Conservation (phyloP, 257 asterid species). For the Salvia hispanica region DNA sequence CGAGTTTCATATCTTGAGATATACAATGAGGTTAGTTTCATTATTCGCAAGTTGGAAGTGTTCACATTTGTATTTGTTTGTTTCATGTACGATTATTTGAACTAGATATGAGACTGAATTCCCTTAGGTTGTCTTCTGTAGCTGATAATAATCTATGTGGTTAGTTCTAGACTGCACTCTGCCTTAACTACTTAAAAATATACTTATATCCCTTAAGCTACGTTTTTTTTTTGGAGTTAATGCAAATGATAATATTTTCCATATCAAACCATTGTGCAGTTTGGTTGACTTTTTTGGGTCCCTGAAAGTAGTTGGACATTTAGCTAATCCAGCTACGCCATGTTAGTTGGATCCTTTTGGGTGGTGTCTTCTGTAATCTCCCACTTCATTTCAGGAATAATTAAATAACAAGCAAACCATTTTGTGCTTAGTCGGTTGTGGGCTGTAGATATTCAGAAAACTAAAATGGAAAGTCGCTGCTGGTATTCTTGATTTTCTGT, state of each 20-base stretch:
- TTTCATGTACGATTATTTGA: background rate
- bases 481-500: background rate
- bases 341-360: background rate
- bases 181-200: slow-evolving; percentile 19
- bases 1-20: slow-evolving; percentile 87
- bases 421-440: background rate
- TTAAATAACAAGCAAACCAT: background rate
- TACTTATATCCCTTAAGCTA: background rate
- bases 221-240: background rate
- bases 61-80: slow-evolving; percentile 26
- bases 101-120: slow-evolving; percentile 18
- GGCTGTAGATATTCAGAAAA: background rate
- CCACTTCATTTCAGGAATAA: background rate
- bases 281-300: background rate
- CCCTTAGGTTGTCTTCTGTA: slow-evolving; percentile 18
- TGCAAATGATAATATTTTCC: background rate
- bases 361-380: background rate
- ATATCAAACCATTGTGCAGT: background rate
- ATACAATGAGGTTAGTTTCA: slow-evolving; percentile 72
- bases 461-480: background rate
- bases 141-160: slow-evolving; percentile 14
- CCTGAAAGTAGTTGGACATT: too few species aligned
- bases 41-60: slow-evolving; percentile 7
- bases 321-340: background rate
- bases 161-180: slow-evolving; percentile 14